Evolutionary conservation across 768 basidiomycete genomes (phyloP).

Genomic region (Xerocomus brunneocitrinus): DNA sequence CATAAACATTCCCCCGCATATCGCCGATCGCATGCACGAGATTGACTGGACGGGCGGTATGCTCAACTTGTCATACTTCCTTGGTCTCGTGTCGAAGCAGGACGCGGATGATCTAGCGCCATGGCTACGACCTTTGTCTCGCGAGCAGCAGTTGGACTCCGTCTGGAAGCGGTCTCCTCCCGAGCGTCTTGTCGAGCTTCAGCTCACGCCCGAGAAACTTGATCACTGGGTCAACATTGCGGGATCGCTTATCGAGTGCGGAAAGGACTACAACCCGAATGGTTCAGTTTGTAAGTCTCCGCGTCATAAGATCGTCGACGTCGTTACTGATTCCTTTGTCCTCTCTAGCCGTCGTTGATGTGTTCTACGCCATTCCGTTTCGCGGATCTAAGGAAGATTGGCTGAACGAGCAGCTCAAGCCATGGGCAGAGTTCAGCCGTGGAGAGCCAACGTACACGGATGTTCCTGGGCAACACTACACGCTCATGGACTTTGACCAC

Average conservation of each 20-base stretch:
- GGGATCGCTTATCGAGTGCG: background rate
- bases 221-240: background rate
- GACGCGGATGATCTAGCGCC: background rate
- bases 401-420: slow-evolving; percentile 20
- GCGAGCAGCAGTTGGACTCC: background rate
- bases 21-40: slow-evolving; percentile 39
- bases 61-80: slow-evolving; percentile 38
- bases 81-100: slow-evolving; percentile 29
- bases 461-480: slow-evolving; percentile 16
- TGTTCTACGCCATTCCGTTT: slow-evolving; percentile 11
- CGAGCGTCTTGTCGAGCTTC: slow-evolving; percentile 6
- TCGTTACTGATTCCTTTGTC: background rate
- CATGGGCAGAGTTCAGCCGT: slow-evolving; percentile 17
- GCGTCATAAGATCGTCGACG: background rate
- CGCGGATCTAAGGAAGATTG: slow-evolving; percentile 13
- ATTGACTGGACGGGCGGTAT: slow-evolving; percentile 36
- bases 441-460: slow-evolving; percentile 11
- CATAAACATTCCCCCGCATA: slow-evolving; percentile 38
- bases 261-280: background rate
- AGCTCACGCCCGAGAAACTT: slow-evolving; percentile 17
- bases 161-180: background rate
- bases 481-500: slow-evolving; percentile 25
- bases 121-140: slow-evolving; percentile 11
- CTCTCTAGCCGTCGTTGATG: slow-evolving; percentile 9
- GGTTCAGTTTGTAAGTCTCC: slow-evolving; percentile 19